phyloP scores from a whole-genome alignment of 1,284 basidiomycete genomes.

The Puccinia horiana region DNA sequence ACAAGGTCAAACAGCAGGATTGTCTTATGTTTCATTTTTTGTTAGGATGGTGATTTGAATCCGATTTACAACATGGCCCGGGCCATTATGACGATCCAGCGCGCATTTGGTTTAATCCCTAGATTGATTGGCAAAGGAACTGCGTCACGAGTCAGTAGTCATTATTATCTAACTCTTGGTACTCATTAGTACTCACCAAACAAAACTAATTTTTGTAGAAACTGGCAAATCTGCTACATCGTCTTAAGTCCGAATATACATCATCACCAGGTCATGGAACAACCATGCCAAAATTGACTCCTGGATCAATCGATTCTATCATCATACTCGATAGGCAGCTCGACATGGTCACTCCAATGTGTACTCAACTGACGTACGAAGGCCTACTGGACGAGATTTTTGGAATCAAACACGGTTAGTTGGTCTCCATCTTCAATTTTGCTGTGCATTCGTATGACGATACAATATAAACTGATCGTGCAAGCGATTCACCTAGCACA shows the following conservation, averaged over 20 bases:
- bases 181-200: background rate
- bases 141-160: slow-evolving; percentile 70
- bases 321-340: slow-evolving; percentile 85
- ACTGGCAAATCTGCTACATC: slow-evolving; percentile 71
- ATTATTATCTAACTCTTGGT: slow-evolving; percentile 20
- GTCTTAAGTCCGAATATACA: slow-evolving; percentile 62
- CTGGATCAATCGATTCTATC: slow-evolving; percentile 72
- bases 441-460: background rate
- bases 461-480: background rate
- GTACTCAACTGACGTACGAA: slow-evolving; percentile 95
- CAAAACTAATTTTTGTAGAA: slow-evolving; percentile 63
- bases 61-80: slow-evolving; percentile 83
- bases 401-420: slow-evolving; percentile 81
- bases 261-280: slow-evolving; percentile 50
- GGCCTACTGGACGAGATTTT: slow-evolving; percentile 94
- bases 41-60: slow-evolving; percentile 88
- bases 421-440: background rate
- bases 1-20: too few species aligned
- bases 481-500: background rate
- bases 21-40: background rate
- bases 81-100: slow-evolving; percentile 80
- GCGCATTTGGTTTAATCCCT: slow-evolving; percentile 84
- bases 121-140: slow-evolving; percentile 92
- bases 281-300: slow-evolving; percentile 51
- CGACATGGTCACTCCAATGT: slow-evolving; percentile 93